These are phyloP conservation scores for Oryza glumipatula DNA, from an alignment of 176 grass and related monocot genomes.

Conservation along the genomic window DNA sequence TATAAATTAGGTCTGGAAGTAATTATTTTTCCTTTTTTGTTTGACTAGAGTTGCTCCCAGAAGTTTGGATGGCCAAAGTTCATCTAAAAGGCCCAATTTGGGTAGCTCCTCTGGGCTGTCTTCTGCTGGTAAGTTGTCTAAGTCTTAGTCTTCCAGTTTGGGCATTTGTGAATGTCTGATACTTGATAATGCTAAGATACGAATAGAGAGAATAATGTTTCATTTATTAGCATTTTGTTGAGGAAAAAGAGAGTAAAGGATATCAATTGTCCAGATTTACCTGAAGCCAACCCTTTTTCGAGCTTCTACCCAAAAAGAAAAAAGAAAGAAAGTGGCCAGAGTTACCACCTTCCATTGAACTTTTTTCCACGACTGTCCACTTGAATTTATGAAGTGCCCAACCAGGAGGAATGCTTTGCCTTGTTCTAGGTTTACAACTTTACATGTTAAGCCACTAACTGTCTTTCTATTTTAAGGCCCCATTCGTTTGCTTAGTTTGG, in stretches of 20 bases:
- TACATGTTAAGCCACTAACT: not conserved
- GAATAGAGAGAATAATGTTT: not conserved
- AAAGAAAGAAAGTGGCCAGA: not conserved
- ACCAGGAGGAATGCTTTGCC: not conserved
- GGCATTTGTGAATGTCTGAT: conserved; percentile 4
- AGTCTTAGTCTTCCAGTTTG: conserved; percentile 22
- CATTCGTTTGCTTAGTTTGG: too few species aligned
- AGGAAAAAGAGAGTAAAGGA: conserved; percentile 10
- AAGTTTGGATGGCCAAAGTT: conserved; percentile 57
- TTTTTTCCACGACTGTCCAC: not conserved
- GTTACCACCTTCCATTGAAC: not conserved
- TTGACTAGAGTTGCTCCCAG: conserved; percentile 57
- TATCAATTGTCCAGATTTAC: not conserved
- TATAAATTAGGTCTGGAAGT: conserved; percentile 29
- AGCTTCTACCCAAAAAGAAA: not conserved
- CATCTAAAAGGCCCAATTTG: conserved; percentile 69
- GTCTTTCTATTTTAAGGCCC: not conserved
- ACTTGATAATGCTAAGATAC: conserved; percentile 8
- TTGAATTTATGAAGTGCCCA: not conserved
- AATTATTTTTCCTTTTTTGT: conserved; percentile 14
- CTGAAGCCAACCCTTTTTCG: not conserved
- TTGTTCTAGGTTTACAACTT: conserved; percentile 2
- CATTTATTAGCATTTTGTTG: not conserved
- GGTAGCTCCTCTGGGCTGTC: conserved; percentile 47
- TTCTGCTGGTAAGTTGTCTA: conserved; percentile 49